phyloP scores from a whole-genome alignment of 1,139 yeast species.

The Wickerhamomyces sp. region DNA sequence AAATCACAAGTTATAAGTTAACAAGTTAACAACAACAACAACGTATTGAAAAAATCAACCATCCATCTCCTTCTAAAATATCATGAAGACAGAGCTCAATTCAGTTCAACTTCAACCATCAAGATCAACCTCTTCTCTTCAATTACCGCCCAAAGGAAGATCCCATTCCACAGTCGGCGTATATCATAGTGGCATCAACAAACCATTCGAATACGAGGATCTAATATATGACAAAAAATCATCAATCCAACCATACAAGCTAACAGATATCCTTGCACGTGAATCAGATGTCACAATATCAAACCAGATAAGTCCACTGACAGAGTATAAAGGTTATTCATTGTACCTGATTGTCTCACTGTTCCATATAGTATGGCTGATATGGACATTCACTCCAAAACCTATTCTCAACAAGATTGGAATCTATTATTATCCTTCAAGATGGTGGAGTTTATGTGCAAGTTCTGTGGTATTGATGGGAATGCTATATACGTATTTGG shows the following conservation, averaged over 20 bases:
- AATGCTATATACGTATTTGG: conserved; percentile 69
- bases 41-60: neutral
- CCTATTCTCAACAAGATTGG: conserved; percentile 45
- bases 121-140: neutral
- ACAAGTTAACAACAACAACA: too few species aligned
- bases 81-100: neutral
- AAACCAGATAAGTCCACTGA: conserved; percentile 54
- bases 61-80: neutral
- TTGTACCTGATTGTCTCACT: conserved; percentile 59
- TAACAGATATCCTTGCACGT: conserved; percentile 56
- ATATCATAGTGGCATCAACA: neutral
- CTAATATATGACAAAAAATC: conserved; percentile 14
- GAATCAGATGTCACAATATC: conserved; percentile 76
- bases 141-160: neutral
- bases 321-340: conserved; percentile 81
- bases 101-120: neutral
- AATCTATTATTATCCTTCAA: conserved; percentile 72
- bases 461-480: conserved; percentile 66
- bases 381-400: conserved; percentile 72
- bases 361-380: conserved; percentile 46
- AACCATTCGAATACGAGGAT: conserved; percentile 25
- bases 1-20: too few species aligned
- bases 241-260: conserved; percentile 7
- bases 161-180: neutral
- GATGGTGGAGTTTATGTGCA: conserved; percentile 82